Evolutionary conservation across 202 grass and related monocot species (phyloP).

Genomic region (Brachypodium distachyon): DNA sequence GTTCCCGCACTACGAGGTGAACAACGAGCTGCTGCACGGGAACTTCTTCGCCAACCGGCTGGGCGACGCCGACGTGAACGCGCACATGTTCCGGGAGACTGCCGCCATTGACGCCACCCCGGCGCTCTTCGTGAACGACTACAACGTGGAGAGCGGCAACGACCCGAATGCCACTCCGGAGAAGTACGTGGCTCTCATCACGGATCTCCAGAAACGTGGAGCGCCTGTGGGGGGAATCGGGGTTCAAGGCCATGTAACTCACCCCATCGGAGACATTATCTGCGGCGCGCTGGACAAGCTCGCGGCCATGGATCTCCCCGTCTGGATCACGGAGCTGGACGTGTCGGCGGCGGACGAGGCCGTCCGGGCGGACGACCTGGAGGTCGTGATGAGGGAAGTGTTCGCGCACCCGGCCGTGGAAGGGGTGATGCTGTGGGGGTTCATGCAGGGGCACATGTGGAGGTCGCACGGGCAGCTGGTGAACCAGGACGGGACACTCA

Average conservation of each 20-base stretch:
- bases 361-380: slow-evolving; percentile 63
- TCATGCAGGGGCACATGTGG: slow-evolving; percentile 67
- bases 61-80: slow-evolving; percentile 42
- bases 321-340: slow-evolving; percentile 72
- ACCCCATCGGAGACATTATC: slow-evolving; percentile 46
- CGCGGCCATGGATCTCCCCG: slow-evolving; percentile 20
- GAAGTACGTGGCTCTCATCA: slow-evolving; percentile 51
- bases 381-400: slow-evolving; percentile 51
- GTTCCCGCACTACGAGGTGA: slow-evolving; percentile 71
- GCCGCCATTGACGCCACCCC: slow-evolving; percentile 34
- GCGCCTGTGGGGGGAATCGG: slow-evolving; percentile 55
- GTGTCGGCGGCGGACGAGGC: slow-evolving; percentile 45
- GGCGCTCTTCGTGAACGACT: slow-evolving; percentile 72
- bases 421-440: slow-evolving; percentile 65
- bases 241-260: slow-evolving; percentile 45
- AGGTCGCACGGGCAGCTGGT: slow-evolving; percentile 31
- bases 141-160: slow-evolving; percentile 58
- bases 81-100: slow-evolving; percentile 57
- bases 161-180: slow-evolving; percentile 62
- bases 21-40: slow-evolving; percentile 85
- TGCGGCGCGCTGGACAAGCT: slow-evolving; percentile 51
- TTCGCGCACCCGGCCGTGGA: slow-evolving; percentile 60
- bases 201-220: slow-evolving; percentile 46
- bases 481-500: slow-evolving; percentile 40
- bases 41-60: slow-evolving; percentile 33